Percentiles rank a stretch among this genome's conserved stretches.
Conservation (phyloP, 1,284 basidiomycete species). For the Volvariella surrecta region DNA sequence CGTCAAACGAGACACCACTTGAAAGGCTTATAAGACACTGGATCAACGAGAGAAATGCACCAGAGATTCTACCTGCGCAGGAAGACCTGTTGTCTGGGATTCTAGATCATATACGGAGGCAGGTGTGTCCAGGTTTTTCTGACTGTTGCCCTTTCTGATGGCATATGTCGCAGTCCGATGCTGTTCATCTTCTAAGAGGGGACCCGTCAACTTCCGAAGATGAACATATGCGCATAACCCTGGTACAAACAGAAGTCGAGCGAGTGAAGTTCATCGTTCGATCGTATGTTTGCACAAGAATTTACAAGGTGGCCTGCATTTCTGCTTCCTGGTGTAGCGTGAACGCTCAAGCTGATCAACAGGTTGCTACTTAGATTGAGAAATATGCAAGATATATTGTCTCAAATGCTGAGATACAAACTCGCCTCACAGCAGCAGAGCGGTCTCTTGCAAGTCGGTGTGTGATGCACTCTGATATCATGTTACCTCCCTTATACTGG, state of each 20-base stretch:
- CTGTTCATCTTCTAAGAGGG: conserved; percentile 59
- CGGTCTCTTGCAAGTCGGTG: conserved; percentile 70
- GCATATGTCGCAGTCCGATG: conserved; percentile 36
- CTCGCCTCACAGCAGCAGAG: conserved; percentile 70
- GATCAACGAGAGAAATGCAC: conserved; percentile 82
- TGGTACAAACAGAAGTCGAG: conserved; percentile 90
- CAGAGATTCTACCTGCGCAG: conserved; percentile 71
- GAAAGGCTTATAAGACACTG: conserved; percentile 70
- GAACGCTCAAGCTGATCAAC: conserved; percentile 3
- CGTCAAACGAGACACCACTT: conserved; percentile 29
- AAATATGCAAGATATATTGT: conserved; percentile 76
- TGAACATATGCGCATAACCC: conserved; percentile 84
- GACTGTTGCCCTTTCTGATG: conserved; percentile 11
- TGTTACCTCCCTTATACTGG: neutral
- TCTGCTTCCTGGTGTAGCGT: conserved; percentile 3
- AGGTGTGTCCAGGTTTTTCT: conserved; percentile 46
- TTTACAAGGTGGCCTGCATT: conserved; percentile 62
- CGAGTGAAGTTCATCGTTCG: conserved; percentile 85
- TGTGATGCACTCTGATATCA: conserved; percentile 14
- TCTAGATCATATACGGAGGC: conserved; percentile 78
- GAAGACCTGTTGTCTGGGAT: conserved; percentile 65
- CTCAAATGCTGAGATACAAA: conserved; percentile 58
- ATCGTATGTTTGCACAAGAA: conserved; percentile 78
- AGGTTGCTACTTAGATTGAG: conserved; percentile 57
- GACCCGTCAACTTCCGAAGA: conserved; percentile 81